Percentiles rank a stretch among this genome's conserved stretches.
Evolutionary conservation across 2,329 filamentous ascomycete species (phyloP).

Genomic region (Epichloe gansuensis): DNA sequence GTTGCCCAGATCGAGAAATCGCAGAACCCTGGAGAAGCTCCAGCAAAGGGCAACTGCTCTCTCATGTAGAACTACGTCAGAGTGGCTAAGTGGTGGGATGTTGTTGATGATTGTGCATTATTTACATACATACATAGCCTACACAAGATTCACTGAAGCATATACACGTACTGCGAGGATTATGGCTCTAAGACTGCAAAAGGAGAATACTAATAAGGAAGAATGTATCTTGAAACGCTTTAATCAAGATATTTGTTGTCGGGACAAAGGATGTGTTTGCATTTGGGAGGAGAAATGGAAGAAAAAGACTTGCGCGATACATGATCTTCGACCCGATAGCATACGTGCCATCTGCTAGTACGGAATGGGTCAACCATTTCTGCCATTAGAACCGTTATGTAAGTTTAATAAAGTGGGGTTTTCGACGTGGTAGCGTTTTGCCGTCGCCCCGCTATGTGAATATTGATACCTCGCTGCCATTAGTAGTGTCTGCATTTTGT

Average conservation of each 20-base stretch:
- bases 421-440: background rate
- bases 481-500: background rate
- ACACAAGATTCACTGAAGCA: background rate
- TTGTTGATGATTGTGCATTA: background rate
- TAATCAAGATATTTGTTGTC: too few relatives aligned
- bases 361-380: too few relatives aligned
- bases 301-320: too few relatives aligned
- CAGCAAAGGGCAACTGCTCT: constrained; percentile 66
- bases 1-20: constrained; percentile 91
- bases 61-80: constrained; percentile 56
- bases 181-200: too few relatives aligned
- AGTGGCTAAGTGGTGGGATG: background rate
- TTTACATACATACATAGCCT: background rate
- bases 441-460: background rate
- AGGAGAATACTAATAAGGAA: too few relatives aligned
- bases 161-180: background rate
- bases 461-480: background rate
- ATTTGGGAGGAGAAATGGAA: too few relatives aligned
- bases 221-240: too few relatives aligned
- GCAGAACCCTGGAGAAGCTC: constrained; percentile 76
- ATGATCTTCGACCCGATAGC: too few relatives aligned
- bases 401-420: too few relatives aligned
- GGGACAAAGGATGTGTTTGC: too few relatives aligned
- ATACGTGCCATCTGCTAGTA: too few relatives aligned
- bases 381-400: too few relatives aligned